phyloP scores from a whole-genome alignment of 768 basidiomycete species.

The Boletus rex-veris region DNA sequence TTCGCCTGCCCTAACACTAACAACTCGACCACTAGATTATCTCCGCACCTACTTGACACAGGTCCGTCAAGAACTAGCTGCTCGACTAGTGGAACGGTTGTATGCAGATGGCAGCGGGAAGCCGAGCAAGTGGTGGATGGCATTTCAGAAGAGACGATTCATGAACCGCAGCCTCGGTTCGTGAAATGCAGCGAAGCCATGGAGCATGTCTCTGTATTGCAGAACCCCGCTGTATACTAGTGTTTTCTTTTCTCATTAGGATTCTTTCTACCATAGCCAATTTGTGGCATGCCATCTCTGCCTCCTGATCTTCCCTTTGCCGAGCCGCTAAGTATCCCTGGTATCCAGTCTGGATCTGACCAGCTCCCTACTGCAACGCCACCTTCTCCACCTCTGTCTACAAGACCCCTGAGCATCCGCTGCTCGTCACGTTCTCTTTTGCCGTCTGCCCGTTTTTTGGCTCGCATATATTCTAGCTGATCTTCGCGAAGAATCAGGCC shows the following conservation, averaged over 20 bases:
- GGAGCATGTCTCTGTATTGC: conserved; percentile 14
- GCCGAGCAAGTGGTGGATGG: conserved; percentile 99
- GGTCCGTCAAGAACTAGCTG: conserved; percentile 87
- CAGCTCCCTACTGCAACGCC: conserved; percentile 66
- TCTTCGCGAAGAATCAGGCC: conserved; percentile 92
- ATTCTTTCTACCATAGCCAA: conserved; percentile 87
- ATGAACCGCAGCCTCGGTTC: conserved; percentile 87
- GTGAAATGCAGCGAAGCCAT: conserved; percentile 30
- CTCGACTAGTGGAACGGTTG: conserved; percentile 79
- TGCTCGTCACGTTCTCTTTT: conserved; percentile 73
- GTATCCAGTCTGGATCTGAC: conserved; percentile 96
- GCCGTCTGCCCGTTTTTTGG: conserved; percentile 72
- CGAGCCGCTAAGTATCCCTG: conserved; percentile 68
- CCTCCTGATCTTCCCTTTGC: conserved; percentile 64
- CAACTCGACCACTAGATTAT: conserved; percentile 58
- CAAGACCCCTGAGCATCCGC: conserved; percentile 57
- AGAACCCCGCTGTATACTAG: conserved; percentile 20
- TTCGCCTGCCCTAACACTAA: conserved; percentile 2
- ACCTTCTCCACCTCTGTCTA: conserved; percentile 48
- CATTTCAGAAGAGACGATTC: conserved; percentile 96
- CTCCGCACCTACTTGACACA: conserved; percentile 90
- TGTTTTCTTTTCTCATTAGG: conserved; percentile 75
- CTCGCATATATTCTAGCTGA: conserved; percentile 82
- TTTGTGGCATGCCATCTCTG: conserved; percentile 70
- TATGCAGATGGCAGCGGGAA: conserved; percentile 93